These are phyloP conservation scores for Cubamyces lactineus DNA, from an alignment of 768 basidiomycete genomes.

Conservation along the genomic window DNA sequence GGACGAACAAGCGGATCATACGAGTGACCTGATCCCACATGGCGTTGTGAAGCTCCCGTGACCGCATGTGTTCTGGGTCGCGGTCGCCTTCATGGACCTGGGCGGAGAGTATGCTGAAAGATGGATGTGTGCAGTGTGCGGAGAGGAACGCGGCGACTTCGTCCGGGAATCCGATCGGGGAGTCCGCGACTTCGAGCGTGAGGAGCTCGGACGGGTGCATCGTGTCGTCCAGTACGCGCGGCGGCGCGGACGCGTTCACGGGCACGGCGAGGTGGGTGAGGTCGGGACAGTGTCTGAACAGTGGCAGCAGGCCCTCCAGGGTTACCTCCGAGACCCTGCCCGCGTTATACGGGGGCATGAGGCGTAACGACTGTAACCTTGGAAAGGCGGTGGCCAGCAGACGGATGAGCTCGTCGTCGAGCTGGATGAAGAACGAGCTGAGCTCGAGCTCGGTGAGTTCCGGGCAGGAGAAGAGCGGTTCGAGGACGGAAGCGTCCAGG, in stretches of 20 bases:
- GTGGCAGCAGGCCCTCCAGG: slow-evolving; percentile 21
- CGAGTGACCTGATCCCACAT: slow-evolving; percentile 19
- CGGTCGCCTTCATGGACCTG: slow-evolving; percentile 11
- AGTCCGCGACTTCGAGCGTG: slow-evolving; percentile 24
- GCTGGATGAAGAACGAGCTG: slow-evolving; percentile 21
- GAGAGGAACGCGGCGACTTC: slow-evolving; percentile 23
- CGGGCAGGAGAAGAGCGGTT: slow-evolving; percentile 10
- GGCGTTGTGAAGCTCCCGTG: slow-evolving; percentile 13
- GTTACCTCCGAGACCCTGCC: slow-evolving; percentile 20
- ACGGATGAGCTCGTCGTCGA: slow-evolving; percentile 17
- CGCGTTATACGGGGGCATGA: slow-evolving; percentile 21
- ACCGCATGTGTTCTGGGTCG: slow-evolving; percentile 10
- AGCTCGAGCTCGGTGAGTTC: slow-evolving; percentile 23
- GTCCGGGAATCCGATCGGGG: slow-evolving; percentile 16
- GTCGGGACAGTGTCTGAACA: slow-evolving; percentile 18
- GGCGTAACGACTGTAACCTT: slow-evolving; percentile 22
- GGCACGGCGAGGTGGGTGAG: slow-evolving; percentile 19
- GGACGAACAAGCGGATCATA: slow-evolving; percentile 13
- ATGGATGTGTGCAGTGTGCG: slow-evolving; percentile 22
- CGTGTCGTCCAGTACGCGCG: background rate
- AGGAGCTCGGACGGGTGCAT: slow-evolving; percentile 6
- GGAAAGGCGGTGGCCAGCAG: slow-evolving; percentile 22
- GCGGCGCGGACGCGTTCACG: slow-evolving; percentile 16
- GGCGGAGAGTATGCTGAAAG: slow-evolving; percentile 14
- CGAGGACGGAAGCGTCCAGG: slow-evolving; percentile 6